Base-by-base conservation (phyloP, 352 stramenopile genomes). In the Phytophthora foliorum region DNA sequence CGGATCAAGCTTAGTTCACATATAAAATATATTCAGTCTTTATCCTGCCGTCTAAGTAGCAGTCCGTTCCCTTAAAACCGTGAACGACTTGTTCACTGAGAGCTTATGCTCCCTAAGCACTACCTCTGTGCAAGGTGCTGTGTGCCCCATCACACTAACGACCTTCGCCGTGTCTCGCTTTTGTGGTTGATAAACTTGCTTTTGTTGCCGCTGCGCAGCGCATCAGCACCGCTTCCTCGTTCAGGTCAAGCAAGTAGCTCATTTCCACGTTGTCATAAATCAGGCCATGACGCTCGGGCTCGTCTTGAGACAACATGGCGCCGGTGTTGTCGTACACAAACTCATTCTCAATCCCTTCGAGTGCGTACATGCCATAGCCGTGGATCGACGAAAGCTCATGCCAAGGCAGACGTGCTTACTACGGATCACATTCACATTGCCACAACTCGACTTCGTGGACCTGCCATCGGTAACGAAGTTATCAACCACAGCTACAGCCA, bases 201-300 rank as follows among this genome's bases (percentile, higher is more conserved):
- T 70, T 98, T 98, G 80, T 98, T 98, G 24, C 96, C 94, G 31
- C 89, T 89, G 22, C 89, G 84, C 24, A 93, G 41, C 11, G 94
- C 93, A 65, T 98, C 24, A 98, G 66, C 24, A 93, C 84, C 25
- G 79, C 82, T 27, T 98, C 93, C 11, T 90, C 85, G 52, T 93
- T 97, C 38, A 98, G 57, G 72, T 98, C 92, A 67, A 99, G 98
- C 21, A 98, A 56, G 57, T 97, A 98, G 17, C 79, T 89, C 66
- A 80, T 87, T 56, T 90, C 86, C 38, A 82, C 67, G 69, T 86
- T 87, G 71, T 97, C 88, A 69, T 96, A 95, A 51, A 97, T 86
- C 14, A 68, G 63, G 16, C 91, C 91, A 58, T 81, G 80, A 2
- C 83, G 69, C 61, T 90, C 81, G 1, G 83, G 80, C 46, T 91